These are phyloP conservation scores for Xylaria hypoxylon DNA, from an alignment of 2,329 filamentous ascomycete genomes.

Conservation along the genomic window DNA sequence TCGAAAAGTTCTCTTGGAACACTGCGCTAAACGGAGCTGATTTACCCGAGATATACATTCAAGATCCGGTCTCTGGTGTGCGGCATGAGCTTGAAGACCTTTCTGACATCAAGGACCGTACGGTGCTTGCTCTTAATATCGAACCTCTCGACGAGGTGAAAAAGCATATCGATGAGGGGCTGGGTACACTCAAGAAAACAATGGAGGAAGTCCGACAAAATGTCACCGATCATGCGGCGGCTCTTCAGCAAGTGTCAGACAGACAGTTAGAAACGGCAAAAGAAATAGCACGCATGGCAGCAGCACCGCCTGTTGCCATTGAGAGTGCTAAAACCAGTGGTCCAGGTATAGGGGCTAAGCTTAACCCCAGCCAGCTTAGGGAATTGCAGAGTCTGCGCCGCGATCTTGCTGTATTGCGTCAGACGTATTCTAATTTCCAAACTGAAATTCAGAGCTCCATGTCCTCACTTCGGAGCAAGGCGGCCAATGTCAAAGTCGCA, in stretches of 20 bases:
- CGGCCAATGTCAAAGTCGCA: slow-evolving; percentile 79
- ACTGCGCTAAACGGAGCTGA: slow-evolving; percentile 94
- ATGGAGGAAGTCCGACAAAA: slow-evolving; percentile 89
- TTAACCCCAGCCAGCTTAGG: slow-evolving; percentile 72
- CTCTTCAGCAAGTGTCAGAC: slow-evolving; percentile 88
- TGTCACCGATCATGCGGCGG: slow-evolving; percentile 83
- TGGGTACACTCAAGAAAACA: slow-evolving; percentile 81
- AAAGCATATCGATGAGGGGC: slow-evolving; percentile 91
- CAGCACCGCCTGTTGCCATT: slow-evolving; percentile 58
- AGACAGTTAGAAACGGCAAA: slow-evolving; percentile 89
- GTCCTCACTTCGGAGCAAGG: slow-evolving; percentile 83
- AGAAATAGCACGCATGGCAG: slow-evolving; percentile 76
- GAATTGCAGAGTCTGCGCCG: slow-evolving; percentile 86
- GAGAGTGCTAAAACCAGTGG: slow-evolving; percentile 63
- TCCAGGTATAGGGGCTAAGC: slow-evolving; percentile 52
- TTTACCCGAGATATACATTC: slow-evolving; percentile 96
- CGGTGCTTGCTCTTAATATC: slow-evolving; percentile 93
- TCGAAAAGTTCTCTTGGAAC: slow-evolving; percentile 99
- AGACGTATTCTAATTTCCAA: slow-evolving; percentile 93
- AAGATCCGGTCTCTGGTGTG: slow-evolving; percentile 95
- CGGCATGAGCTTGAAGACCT: slow-evolving; percentile 96
- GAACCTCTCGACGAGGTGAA: slow-evolving; percentile 96
- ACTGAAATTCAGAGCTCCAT: slow-evolving; percentile 90
- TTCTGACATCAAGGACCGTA: slow-evolving; percentile 91
- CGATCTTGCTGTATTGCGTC: slow-evolving; percentile 89